Evolutionary conservation across 441 rosid genomes (phyloP).

Genomic region (Breynia disticha): DNA sequence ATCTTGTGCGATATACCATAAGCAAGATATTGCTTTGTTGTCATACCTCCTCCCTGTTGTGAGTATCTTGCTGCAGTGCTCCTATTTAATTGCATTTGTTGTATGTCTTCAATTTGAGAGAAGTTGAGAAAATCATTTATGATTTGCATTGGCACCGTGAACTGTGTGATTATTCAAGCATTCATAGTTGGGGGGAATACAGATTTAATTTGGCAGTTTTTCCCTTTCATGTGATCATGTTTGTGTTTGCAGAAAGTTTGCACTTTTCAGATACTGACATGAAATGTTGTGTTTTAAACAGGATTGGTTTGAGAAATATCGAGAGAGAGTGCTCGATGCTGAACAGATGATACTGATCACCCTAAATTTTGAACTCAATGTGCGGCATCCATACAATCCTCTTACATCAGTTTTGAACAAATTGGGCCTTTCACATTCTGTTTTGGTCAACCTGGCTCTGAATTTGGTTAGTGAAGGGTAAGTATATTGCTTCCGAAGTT

Average conservation of each 20-base stretch:
- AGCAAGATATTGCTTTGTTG: conserved; percentile 50
- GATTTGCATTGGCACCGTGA: too few species aligned
- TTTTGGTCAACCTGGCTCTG: conserved; percentile 64
- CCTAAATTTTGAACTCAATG: conserved; percentile 64
- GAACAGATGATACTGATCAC: conserved; percentile 72
- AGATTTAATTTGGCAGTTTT: too few species aligned
- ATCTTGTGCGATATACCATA: conserved; percentile 56
- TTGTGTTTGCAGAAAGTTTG: not conserved
- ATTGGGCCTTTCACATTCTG: conserved; percentile 59
- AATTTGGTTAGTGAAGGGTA: conserved; percentile 79
- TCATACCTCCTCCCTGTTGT: conserved; percentile 57
- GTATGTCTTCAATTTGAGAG: not conserved
- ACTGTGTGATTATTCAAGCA: too few species aligned
- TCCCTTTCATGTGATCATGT: too few species aligned
- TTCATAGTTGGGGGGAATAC: not conserved
- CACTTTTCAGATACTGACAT: conserved; percentile 11
- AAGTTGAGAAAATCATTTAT: too few species aligned
- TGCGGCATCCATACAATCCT: conserved; percentile 66
- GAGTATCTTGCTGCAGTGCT: conserved; percentile 19
- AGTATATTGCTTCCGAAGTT: conserved; percentile 13
- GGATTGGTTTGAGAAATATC: conserved; percentile 81
- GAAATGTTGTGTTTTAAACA: conserved; percentile 22
- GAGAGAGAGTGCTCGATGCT: conserved; percentile 57
- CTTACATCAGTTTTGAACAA: conserved; percentile 55
- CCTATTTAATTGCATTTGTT: not conserved